A percentile compares a stretch with the other conserved stretches of the same genome.
Conservation (phyloP, 495 filamentous ascomycete species). For the Hyphodiscus hymeniophilus region DNA sequence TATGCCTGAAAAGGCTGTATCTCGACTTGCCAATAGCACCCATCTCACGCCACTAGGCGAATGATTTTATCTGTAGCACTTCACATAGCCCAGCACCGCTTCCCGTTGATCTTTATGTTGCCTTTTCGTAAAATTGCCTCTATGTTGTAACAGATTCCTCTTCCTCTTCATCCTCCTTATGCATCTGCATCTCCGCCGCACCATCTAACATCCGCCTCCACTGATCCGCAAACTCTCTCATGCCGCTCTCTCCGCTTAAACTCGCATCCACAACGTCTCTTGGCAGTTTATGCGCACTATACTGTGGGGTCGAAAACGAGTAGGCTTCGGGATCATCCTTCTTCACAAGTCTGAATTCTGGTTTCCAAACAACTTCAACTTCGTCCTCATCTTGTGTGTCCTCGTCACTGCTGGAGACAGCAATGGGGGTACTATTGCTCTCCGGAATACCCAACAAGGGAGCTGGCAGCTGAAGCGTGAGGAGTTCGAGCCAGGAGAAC, state of each 20-base stretch:
- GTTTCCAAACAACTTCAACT: constrained; percentile 49
- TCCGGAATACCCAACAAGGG: constrained; percentile 33
- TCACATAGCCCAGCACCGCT: too few species aligned
- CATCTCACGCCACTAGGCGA: too few species aligned
- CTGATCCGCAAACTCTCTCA: constrained; percentile 78
- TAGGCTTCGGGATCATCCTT: constrained; percentile 82
- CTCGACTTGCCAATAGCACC: too few species aligned
- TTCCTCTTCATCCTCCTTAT: constrained; percentile 36
- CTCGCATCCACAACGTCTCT: constrained; percentile 92
- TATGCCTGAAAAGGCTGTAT: too few species aligned
- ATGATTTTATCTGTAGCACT: too few species aligned
- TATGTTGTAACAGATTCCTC: constrained; percentile 22
- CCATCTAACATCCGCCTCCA: constrained; percentile 72
- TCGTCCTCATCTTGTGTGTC: constrained; percentile 29
- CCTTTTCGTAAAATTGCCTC: too few species aligned
- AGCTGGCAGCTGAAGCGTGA: constrained; percentile 55
- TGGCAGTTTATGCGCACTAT: constrained; percentile 92
- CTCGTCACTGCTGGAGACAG: constrained; percentile 27
- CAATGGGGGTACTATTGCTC: constrained; percentile 7
- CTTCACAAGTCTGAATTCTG: constrained; percentile 76
- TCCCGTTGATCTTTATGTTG: too few species aligned
- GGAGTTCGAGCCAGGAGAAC: constrained; percentile 84
- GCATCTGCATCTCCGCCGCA: constrained; percentile 35
- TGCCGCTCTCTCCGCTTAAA: constrained; percentile 57
- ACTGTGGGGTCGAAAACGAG: constrained; percentile 74